Evolutionary conservation across 2,329 filamentous ascomycete species (phyloP), one percentile per base, ranked within the genome.

Genomic region (Pseudogymnoascus sp.): DNA sequence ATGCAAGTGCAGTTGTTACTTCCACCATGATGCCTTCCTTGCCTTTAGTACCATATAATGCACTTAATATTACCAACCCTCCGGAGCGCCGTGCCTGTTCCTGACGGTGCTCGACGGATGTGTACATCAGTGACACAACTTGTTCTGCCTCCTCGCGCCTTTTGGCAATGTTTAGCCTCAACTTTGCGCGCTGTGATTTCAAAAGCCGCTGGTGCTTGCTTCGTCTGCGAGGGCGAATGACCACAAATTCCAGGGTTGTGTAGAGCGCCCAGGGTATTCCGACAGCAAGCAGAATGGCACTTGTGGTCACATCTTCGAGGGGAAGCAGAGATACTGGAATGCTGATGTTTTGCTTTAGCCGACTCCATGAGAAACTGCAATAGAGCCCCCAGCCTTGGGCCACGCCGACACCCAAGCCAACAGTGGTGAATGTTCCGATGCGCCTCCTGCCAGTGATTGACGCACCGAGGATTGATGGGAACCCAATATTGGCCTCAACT

Each of bases 1-100:
- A 75, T 62, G 76, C 77, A n/a, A 78, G 72, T 4, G 77, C 74
- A 33, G 77, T 73, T 2, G 76, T 78, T 31, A 78, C 77, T 68
- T 78, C 75, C 2, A 72, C 64, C 29, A 72, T 69, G 7, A n/a
- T 24, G 21, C 63, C 66, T 16, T 64, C 66, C 13, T 66, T 68
- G 11, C 61, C 62, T 31, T 68, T 68, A 7, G 63, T 62, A 7
- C 75, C 76, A 66, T 78, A 79, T 65, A 76, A 73, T 1, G 77
- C 77, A 63, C 72, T 73, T 38, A 71, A 68, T 19, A 79, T 74
- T 11, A 78, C 71, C 50, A 79, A 65, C 2, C 77, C 77, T 13
- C 72, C 71, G 19, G 73, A 68, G 4, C 65, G 64, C 33, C 68
- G 68, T 62, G 78, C 77, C 35, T 68, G 70, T 5, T 67, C 70